These are phyloP conservation scores for Blastobotrys arbuscula DNA, from an alignment of 1,139 yeast genomes.

Conservation along the genomic window DNA sequence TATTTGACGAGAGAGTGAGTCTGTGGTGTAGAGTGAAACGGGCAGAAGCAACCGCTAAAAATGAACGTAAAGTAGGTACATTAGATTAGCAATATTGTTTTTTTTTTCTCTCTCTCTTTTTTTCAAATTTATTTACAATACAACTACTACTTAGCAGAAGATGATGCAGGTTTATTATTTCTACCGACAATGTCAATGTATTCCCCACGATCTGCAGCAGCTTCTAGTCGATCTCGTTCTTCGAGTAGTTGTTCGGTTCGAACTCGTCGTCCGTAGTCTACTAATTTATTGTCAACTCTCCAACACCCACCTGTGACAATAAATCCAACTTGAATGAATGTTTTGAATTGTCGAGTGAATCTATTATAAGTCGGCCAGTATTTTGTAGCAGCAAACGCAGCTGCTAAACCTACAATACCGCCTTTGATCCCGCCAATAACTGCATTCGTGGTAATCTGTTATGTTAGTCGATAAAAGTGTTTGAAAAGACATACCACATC, in stretches of 20 bases:
- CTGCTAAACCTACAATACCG: conserved; percentile 23
- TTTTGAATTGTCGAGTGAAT: conserved; percentile 28
- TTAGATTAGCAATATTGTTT: background rate
- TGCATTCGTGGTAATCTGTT: conserved; percentile 26
- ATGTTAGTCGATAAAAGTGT: background rate
- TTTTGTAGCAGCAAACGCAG: conserved; percentile 24
- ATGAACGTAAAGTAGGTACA: conserved; percentile 18
- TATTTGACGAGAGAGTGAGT: conserved; percentile 59
- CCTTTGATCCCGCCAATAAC: conserved; percentile 26
- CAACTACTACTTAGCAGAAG: background rate
- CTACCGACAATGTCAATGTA: conserved; percentile 22
- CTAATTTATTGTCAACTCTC: conserved; percentile 25
- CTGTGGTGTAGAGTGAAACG: conserved; percentile 82
- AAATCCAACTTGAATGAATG: conserved; percentile 28
- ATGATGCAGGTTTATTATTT: background rate
- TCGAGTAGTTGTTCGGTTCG: conserved; percentile 16
- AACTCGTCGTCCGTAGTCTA: conserved; percentile 26
- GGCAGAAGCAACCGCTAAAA: conserved; percentile 19
- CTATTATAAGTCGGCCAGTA: conserved; percentile 26
- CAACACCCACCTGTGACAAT: conserved; percentile 28
- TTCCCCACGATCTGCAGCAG: conserved; percentile 28
- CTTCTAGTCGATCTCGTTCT: conserved; percentile 19
- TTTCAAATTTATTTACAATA: no score
- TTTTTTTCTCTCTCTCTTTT: no score
- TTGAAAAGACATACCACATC: conserved; percentile 23